Base-by-base conservation (phyloP, 768 basidiomycete species). In the Candolleomyces efflorescens region DNA sequence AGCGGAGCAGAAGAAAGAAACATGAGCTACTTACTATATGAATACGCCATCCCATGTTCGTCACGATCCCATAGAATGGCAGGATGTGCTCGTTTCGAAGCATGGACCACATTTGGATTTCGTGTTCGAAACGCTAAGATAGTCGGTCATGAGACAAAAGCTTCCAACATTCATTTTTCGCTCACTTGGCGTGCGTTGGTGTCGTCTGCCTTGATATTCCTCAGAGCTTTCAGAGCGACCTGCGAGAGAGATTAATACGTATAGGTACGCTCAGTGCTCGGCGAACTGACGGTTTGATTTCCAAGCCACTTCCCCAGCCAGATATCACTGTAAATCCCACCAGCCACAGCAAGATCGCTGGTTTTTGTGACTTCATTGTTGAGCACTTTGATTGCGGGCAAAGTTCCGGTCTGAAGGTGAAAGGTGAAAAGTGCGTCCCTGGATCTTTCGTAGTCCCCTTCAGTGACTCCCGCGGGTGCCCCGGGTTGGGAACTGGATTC, bases 221-320 rank as follows among this genome's bases (percentile, higher is more conserved):
- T 76, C 5, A 85, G 59, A 12, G 77, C 78, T 60, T 85, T 86
- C 52, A 86, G 64, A 10, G 85, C 85, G 41, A 85, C 83, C 83
- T 84, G 56, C 18, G 45, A 51, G 12, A 51, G 12, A n/a, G 6
- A 53, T n/a, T 27, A 46, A 32, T 32, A 13, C 51, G 39, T 55
- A 15, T 27, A 27, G 36, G 18, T 27, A 58, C 20, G 32, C 6
- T 32, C 9, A n/a, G 15, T n/a, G 41, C 18, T 13, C 37, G 20
- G 36, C 11, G 23, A 22, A 55, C 17, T 56, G 20, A 55, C 82
- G 71, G 79, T 82, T 62, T 81, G 75, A 60, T 74, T 74, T n/a
- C 73, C 78, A 13, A 85, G 64, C 84, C 84, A 85, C 27, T 63
- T 69, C 17, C 84, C 85, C 56, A 75, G 65, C 70, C 74, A 85